Base-by-base conservation (phyloP, 495 filamentous ascomycete species). In the Immersiella caudata region DNA sequence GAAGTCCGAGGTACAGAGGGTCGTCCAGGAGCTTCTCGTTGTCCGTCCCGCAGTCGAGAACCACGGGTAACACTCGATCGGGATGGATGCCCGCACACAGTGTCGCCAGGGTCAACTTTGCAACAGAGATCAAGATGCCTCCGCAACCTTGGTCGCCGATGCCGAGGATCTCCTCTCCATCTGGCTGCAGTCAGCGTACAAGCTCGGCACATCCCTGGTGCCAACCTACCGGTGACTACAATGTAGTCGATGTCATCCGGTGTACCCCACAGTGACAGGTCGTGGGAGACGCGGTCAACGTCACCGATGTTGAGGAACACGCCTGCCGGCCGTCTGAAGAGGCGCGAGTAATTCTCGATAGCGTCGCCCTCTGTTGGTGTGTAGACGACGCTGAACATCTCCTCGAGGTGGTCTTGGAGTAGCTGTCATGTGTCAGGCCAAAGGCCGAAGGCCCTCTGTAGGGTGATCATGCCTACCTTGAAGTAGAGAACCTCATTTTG, bases 61-160 rank as follows among this genome's bases (percentile, higher is more conserved):
- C 90, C 4, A 96, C 91, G 0, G 93, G 91, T 0, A 96, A 78
- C 35, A 91, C 91, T 56, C 93, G 81, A 27, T 88, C 87, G 14
- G 92, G 92, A 75, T 95, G 90, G 35, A 97, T 90, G 0, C 93
- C 93, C 40, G 90, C 93, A 76, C 93, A 96, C 0, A 94, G 74
- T 0, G 93, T 95, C 40, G 91, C 93, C 35, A 96, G 80, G 7
- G 89, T 89, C 16, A 96, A 80, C 73, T 97, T 97, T 2, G 93
- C 93, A 0, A 92, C 83, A 2, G 90, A 92, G 60, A 97, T 97
- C 18, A 95, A 79, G 60, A 97, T 91, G 7, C 89, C 92, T 16
- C 93, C 93, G 5, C 92, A 90, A n/a, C 93, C 93, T 76, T 96
- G 93, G 73, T 96, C 93, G 2, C 93, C 93, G 63, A 97, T 94